These are phyloP conservation scores for Fusarium sp. DNA, from an alignment of 2,329 filamentous ascomycete species.

Conservation along the genomic window DNA sequence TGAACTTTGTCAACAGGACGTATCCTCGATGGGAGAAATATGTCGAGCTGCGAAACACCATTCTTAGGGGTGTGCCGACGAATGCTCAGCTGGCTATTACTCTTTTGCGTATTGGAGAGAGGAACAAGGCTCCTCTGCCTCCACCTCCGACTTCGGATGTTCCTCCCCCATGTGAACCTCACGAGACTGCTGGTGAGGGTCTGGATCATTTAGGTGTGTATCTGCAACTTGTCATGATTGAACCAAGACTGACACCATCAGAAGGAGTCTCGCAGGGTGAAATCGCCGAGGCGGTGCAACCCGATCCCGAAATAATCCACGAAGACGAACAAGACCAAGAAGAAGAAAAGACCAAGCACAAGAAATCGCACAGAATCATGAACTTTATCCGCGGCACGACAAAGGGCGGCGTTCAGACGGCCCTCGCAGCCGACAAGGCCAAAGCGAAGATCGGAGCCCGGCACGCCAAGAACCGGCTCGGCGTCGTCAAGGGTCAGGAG, in stretches of 20 bases:
- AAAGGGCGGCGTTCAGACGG: constrained; percentile 78
- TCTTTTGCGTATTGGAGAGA: constrained; percentile 83
- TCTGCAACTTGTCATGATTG: neutral
- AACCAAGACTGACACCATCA: constrained; percentile 36
- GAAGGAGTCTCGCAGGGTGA: constrained; percentile 70
- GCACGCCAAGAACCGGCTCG: constrained; percentile 77
- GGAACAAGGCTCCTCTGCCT: constrained; percentile 82
- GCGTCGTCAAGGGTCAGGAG: constrained; percentile 66
- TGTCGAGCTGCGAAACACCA: constrained; percentile 78
- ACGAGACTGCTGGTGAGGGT: constrained; percentile 57
- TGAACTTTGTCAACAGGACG: constrained; percentile 69
- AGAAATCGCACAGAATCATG: constrained; percentile 62
- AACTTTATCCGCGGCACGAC: constrained; percentile 75
- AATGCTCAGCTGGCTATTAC: constrained; percentile 88
- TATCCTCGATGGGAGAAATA: constrained; percentile 81
- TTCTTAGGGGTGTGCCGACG: constrained; percentile 85
- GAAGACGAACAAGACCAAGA: constrained; percentile 57
- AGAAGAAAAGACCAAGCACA: constrained; percentile 59
- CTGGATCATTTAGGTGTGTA: constrained; percentile 51
- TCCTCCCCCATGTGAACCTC: constrained; percentile 53
- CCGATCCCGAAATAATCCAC: constrained; percentile 51
- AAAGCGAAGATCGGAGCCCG: constrained; percentile 70
- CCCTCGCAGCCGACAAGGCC: constrained; percentile 76
- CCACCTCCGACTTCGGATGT: constrained; percentile 58
- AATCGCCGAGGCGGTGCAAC: constrained; percentile 70